Conservation (phyloP, 805 yeast genomes). For the Yueomyces sinensis region DNA sequence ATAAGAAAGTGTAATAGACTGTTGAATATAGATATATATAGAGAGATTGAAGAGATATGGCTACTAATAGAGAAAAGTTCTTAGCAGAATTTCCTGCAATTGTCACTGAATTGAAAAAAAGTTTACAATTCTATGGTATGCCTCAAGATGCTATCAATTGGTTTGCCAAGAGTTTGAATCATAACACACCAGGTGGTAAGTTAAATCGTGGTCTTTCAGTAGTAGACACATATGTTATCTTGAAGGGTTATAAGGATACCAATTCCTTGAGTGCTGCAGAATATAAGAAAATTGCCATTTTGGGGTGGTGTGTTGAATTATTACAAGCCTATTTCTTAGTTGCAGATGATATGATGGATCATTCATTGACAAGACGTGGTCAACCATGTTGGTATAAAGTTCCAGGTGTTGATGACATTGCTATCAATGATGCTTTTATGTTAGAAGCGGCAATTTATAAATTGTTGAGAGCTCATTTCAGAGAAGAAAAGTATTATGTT, state of each 20-base stretch:
- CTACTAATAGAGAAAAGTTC: constrained; percentile 39
- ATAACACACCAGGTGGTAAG: constrained; percentile 95
- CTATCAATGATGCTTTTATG: constrained; percentile 96
- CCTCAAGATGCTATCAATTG: constrained; percentile 77
- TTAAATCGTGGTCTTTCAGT: constrained; percentile 93
- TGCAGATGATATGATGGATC: constrained; percentile 98
- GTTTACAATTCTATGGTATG: constrained; percentile 59
- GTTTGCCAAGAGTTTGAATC: constrained; percentile 59
- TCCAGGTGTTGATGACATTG: constrained; percentile 75
- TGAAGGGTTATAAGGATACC: constrained; percentile 46
- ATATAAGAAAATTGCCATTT: constrained; percentile 70
- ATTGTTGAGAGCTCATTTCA: constrained; percentile 80
- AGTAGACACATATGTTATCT: constrained; percentile 76
- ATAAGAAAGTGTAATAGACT: too few relatives aligned
- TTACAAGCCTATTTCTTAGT: constrained; percentile 94
- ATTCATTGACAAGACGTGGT: constrained; percentile 92
- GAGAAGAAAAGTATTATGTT: constrained; percentile 66
- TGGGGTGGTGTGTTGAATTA: constrained; percentile 93
- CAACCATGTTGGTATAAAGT: constrained; percentile 95
- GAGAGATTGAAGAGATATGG: too few relatives aligned
- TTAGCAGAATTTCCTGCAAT: constrained; percentile 58
- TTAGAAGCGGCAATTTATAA: constrained; percentile 89
- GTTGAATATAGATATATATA: too few relatives aligned
- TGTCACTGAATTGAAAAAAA: constrained; percentile 59
- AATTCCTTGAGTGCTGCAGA: constrained; percentile 54